Percentiles rank a stretch among this genome's conserved stretches.
phyloP scores from a whole-genome alignment of 2,329 filamentous ascomycete genomes.

The Lizonia empirigonia region DNA sequence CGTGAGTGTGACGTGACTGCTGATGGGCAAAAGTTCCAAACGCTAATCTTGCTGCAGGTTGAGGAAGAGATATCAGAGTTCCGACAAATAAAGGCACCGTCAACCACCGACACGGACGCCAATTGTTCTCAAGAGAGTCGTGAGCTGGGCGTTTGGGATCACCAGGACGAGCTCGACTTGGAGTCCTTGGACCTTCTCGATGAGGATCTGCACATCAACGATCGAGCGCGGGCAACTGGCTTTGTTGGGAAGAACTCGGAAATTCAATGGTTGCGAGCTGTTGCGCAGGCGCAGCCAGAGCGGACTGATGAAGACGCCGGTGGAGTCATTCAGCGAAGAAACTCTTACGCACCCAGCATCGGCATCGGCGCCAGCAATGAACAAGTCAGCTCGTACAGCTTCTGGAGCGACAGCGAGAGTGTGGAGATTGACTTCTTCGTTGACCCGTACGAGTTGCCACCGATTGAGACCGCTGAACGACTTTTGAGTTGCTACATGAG shows the following conservation, averaged over 20 bases:
- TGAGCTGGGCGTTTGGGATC: conserved; percentile 14
- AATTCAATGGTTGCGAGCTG: conserved; percentile 40
- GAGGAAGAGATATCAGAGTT: conserved; percentile 35
- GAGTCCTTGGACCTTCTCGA: conserved; percentile 34
- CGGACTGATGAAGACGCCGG: conserved; percentile 18
- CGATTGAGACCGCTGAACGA: conserved; percentile 36
- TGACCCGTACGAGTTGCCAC: conserved; percentile 43
- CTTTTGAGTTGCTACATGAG: conserved; percentile 47
- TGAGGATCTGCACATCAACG: conserved; percentile 35
- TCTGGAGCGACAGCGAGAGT: conserved; percentile 42
- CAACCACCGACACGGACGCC: conserved; percentile 27
- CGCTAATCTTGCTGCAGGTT: conserved; percentile 28
- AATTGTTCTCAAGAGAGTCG: conserved; percentile 20
- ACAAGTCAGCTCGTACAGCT: conserved; percentile 40
- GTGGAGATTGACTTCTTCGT: conserved; percentile 33
- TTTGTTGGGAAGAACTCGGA: conserved; percentile 45
- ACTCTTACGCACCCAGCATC: conserved; percentile 5
- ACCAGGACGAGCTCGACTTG: conserved; percentile 22
- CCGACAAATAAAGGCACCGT: conserved; percentile 19
- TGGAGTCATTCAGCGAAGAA: conserved; percentile 7
- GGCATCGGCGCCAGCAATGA: conserved; percentile 20
- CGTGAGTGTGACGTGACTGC: conserved; percentile 13
- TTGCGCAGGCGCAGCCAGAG: conserved; percentile 29
- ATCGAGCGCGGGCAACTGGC: conserved; percentile 37
- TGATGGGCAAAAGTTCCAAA: neutral